phyloP scores from a whole-genome alignment of 129 eudicot species.

The Calendula officinalis region DNA sequence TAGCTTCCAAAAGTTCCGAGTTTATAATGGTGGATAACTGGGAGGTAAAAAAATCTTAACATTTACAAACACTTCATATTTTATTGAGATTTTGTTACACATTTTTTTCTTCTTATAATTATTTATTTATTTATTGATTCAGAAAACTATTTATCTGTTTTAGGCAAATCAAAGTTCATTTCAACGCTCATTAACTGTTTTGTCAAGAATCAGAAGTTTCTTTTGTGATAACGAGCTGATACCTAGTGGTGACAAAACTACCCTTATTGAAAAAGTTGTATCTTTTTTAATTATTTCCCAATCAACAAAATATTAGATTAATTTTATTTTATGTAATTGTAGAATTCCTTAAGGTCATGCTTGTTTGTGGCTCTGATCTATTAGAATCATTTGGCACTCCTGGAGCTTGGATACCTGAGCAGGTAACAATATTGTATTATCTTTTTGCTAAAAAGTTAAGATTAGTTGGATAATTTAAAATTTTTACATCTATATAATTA shows the following conservation, averaged over 20 bases:
- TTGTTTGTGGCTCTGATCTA: slow-evolving; percentile 89
- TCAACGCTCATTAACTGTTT: slow-evolving; percentile 81
- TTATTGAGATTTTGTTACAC: too few species aligned
- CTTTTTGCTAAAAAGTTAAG: neutral
- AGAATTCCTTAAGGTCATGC: slow-evolving; percentile 74
- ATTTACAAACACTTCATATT: too few species aligned
- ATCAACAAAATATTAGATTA: neutral
- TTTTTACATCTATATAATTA: neutral
- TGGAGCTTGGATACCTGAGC: slow-evolving; percentile 88
- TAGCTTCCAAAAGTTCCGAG: slow-evolving; percentile 80
- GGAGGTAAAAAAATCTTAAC: slow-evolving; percentile 69
- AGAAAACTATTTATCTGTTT: slow-evolving; percentile 31
- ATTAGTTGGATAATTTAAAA: neutral
- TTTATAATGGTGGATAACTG: slow-evolving; percentile 86
- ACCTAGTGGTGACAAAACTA: slow-evolving; percentile 33
- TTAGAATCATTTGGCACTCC: slow-evolving; percentile 77
- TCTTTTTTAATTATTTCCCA: neutral
- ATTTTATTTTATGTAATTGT: slow-evolving; percentile 12
- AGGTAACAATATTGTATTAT: slow-evolving; percentile 37
- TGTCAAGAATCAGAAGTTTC: slow-evolving; percentile 62
- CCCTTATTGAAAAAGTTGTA: neutral
- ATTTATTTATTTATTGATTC: slow-evolving; percentile 13
- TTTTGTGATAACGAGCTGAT: slow-evolving; percentile 41
- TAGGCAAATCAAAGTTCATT: slow-evolving; percentile 77
- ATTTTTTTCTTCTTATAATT: neutral